A percentile compares a stretch with the other conserved stretches of the same genome.
Conservation (phyloP, 805 yeast species). For the Clavispora carvajalis region DNA sequence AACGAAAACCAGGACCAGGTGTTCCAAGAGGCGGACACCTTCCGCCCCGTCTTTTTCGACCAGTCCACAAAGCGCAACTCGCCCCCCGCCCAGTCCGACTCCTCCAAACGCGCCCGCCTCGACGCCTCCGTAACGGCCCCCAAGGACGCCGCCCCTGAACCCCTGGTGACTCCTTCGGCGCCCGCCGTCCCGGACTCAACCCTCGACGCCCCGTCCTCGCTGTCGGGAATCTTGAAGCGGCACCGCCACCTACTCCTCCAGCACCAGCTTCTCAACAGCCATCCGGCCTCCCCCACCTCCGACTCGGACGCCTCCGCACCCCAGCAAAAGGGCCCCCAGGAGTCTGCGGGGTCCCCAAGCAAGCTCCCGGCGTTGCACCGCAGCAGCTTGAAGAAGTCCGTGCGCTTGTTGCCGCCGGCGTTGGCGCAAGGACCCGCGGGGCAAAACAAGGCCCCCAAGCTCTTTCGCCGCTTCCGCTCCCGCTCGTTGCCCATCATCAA, state of each 20-base stretch:
- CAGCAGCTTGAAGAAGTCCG: constrained; percentile 8
- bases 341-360: not conserved
- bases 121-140: constrained; percentile 14
- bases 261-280: constrained; percentile 18
- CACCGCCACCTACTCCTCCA: constrained; percentile 17
- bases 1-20: constrained; percentile 29
- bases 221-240: constrained; percentile 5
- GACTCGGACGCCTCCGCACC: constrained; percentile 4
- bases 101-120: constrained; percentile 13
- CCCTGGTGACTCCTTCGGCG: constrained; percentile 8
- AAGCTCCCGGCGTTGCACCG: not conserved
- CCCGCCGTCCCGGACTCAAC: constrained; percentile 3
- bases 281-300: constrained; percentile 7
- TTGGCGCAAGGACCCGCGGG: not conserved
- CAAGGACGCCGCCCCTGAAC: constrained; percentile 10
- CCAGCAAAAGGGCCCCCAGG: not conserved
- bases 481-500: constrained; percentile 40
- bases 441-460: constrained; percentile 21
- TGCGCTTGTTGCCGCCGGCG: constrained; percentile 4
- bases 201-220: constrained; percentile 6
- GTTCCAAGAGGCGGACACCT: constrained; percentile 24
- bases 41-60: constrained; percentile 31
- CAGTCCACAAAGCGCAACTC: constrained; percentile 15
- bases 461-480: constrained; percentile 32
- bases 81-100: constrained; percentile 10